Base-by-base conservation (phyloP, 2,329 filamentous ascomycete genomes). In the Botrytis paeoniae region DNA sequence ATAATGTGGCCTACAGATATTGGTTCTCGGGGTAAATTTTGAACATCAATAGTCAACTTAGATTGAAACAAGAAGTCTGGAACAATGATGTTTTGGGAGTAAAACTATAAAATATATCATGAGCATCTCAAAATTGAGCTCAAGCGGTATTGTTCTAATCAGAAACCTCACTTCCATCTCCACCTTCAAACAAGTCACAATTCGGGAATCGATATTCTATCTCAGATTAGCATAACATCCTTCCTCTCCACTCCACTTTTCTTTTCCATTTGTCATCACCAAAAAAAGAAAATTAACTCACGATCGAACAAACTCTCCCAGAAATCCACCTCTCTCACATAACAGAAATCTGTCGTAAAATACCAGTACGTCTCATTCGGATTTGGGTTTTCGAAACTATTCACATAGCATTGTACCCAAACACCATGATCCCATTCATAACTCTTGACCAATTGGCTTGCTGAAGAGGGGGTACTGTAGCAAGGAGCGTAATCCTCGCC, bases 261-360 rank as follows among this genome's bases (percentile, higher is more conserved):
- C 12, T 4, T 20, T 54, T n/a, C 25, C 22, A 12, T 8, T 3
- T 20, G 22, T 35, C 57, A 6, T 4, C 6, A 35, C 32, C 2
- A 35, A 22, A 16, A 9, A 14, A 20, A 22, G n/a, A 1, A 54
- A 39, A 16, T 41, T 4, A n/a, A 74, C 75, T 73, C n/a, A 76
- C 75, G 72, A 70, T 76, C 75, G 61, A 73, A 75, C 37, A 75
- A 61, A 59, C 75, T 76, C 70, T 77, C 72, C 32, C 64, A 75
- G 43, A 77, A 76, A 62, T 77, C 76, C 22, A 51, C 72, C 59
- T 75, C 75, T 8, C 72, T 72, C 69, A 76, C 75, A 59, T 73
- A 77, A 65, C 75, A 77, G n/a, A 75, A 77, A 59, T 77, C 76
- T 12, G 75, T 77, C 32, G 76, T 77, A 62, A 75, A 48, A 39